Base-by-base conservation (phyloP, 2,329 filamentous ascomycete genomes). In the Phialophora expanda region DNA sequence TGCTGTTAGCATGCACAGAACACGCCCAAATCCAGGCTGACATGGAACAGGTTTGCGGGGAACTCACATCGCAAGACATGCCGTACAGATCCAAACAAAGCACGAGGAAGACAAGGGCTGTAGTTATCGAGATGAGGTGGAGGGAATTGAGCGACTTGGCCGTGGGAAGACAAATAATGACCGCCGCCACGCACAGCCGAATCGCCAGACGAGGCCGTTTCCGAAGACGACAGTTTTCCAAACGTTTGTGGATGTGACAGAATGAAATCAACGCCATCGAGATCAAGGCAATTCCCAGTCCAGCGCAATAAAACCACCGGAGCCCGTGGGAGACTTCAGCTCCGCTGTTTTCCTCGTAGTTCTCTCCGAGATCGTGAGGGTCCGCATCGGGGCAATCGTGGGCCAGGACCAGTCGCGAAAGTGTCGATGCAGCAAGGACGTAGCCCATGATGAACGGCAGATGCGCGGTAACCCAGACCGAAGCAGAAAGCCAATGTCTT, bases 271-370 rank as follows among this genome's bases (percentile, higher is more conserved):
- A 68, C 8, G 76, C 78, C 82, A 87, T 88, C 70, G 77, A 82
- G 11, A 83, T 73, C 4, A 89, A 76, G 0, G 85, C 81, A 14
- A 86, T 76, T 26, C 83, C 85, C 1, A 89, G 79, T 0, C 87
- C 87, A n/a, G 79, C 81, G 74, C 86, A 89, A 75, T 89, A 89
- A 75, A 86, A 89, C 80, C 86, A 87, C 14, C 86, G 81, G 20
- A 88, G 79, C 2, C 85, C 86, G 7, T 75, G 66, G 5, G 78
- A 73, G n/a, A 89, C 77, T n/a, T 85, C 77, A 0, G 76, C 75
- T 62, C 84, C 82, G 0, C 84, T 83, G 54, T 81, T 80, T 1
- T 76, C 75, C 22, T 79, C 75, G 72, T 87, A 88, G 14, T 78
- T 74, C 30, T 84, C 81, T 6, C 82, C 84, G 0, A 89, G 77